These are phyloP conservation scores for Pythium apleroticum DNA, from an alignment of 352 stramenopile species.

Conservation along the genomic window DNA sequence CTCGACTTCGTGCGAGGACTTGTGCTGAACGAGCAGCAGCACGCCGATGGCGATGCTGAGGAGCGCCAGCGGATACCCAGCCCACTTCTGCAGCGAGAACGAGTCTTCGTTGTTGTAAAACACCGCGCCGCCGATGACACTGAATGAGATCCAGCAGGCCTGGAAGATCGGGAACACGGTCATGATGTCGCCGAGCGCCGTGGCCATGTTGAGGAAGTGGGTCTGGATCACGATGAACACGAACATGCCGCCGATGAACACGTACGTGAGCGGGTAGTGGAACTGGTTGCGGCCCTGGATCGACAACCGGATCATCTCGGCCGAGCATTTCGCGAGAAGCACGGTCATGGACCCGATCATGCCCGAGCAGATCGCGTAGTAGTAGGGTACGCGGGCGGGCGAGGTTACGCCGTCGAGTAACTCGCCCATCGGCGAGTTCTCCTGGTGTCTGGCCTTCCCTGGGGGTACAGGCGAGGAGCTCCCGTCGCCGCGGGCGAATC, in stretches of 20 bases:
- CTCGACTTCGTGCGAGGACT: conserved; percentile 18
- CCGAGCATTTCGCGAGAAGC: conserved; percentile 82
- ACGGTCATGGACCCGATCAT: conserved; percentile 86
- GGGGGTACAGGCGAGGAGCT: conserved; percentile 14
- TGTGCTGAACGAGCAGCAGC: conserved; percentile 70
- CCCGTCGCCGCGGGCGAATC: conserved; percentile 18
- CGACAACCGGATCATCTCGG: conserved; percentile 83
- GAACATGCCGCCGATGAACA: conserved; percentile 87
- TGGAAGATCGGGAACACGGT: conserved; percentile 90
- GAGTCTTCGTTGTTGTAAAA: conserved; percentile 81
- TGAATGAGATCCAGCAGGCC: conserved; percentile 88
- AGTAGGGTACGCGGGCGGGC: conserved; percentile 68
- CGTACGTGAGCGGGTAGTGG: conserved; percentile 80
- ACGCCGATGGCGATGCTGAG: conserved; percentile 70
- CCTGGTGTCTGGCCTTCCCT: conserved; percentile 30
- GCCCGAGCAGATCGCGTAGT: conserved; percentile 86
- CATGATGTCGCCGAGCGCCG: conserved; percentile 83
- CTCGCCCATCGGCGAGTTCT: conserved; percentile 33
- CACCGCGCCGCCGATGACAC: conserved; percentile 76
- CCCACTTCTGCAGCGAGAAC: conserved; percentile 51
- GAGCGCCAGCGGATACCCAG: conserved; percentile 77
- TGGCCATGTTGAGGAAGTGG: conserved; percentile 88
- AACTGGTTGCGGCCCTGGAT: conserved; percentile 87
- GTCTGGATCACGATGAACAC: conserved; percentile 86
- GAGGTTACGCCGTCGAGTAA: conserved; percentile 30